Evolutionary conservation across 2,329 filamentous ascomycete genomes (phyloP), one percentile per base, ranked within the genome.

Genomic region (Epichloe gansuensis): DNA sequence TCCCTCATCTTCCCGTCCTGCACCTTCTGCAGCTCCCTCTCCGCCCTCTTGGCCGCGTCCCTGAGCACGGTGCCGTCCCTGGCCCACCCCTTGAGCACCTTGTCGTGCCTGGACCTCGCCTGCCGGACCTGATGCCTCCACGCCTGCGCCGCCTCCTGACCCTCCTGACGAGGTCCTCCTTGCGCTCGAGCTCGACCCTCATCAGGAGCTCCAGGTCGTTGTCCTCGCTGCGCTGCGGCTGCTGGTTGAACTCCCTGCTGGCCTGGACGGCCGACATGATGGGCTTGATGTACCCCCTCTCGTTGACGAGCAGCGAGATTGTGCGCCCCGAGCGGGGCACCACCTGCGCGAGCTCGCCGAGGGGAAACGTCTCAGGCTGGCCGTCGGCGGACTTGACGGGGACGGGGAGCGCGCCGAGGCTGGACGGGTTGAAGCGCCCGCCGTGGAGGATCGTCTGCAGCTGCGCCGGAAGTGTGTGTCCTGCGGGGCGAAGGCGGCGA

Each of bases 161-260:
- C 37, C 73, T 64, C 54, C 64, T 64, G 47, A 63, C 62, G 39
- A 75, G 61, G 52, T 75, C 76, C 31, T 78, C 77, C 52, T 67
- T 70, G 57, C 66, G 66, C 67, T 78, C 76, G 34, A 71, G 66
- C 70, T 81, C 77, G 52, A 80, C 66, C 60, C 72, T 72, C 55
- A 82, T 69, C 31, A 76, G 60, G 53, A 82, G 72, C 69, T 81
- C 78, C 23, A 81, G 73, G 65, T 78, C 76, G 65, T 81, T 81
- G 63, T 81, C 78, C 46, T 75, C 69, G 62, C 72, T 72, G 21
- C 69, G 69, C 72, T 81, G 79, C 46, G 78, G 77, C 71, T 80
- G 77, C 72, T 81, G 77, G 70, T 81, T 81, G 66, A 77, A 80
- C 59, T 76, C 71, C n/a, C 64, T 61, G 60, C 70, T 74, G 34